These are phyloP conservation scores for Ceriops tagal DNA, from an alignment of 345 rosid genomes.

Conservation along the genomic window DNA sequence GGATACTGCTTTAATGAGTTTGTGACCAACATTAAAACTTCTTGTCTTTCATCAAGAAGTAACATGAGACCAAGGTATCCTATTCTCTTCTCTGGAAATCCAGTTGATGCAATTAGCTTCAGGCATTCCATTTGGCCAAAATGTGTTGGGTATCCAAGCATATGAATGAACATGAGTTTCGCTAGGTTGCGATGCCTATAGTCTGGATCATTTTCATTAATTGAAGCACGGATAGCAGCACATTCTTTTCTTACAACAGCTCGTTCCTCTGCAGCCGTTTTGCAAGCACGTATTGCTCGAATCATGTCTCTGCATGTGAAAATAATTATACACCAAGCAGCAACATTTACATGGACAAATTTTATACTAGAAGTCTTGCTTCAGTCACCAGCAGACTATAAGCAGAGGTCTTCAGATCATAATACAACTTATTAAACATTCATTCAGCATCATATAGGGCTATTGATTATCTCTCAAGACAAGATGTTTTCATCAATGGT, in stretches of 20 bases:
- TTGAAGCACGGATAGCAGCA: conserved; percentile 86
- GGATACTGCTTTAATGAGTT: conserved; percentile 99
- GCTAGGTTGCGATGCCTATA: conserved; percentile 95
- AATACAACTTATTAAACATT: no score
- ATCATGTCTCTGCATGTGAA: conserved; percentile 85
- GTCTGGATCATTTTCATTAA: conserved; percentile 86
- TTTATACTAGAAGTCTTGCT: not conserved
- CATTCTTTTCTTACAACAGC: conserved; percentile 97
- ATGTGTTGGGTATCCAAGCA: conserved; percentile 99
- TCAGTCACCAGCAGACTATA: not conserved
- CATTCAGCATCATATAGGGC: no score
- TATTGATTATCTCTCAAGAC: not conserved
- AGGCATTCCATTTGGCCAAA: conserved; percentile 99
- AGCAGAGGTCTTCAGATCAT: not conserved
- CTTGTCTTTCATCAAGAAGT: conserved; percentile 99
- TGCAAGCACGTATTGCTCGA: conserved; percentile 92
- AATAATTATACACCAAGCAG: not conserved
- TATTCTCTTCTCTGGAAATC: conserved; percentile 98
- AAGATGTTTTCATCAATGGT: conserved; percentile 1
- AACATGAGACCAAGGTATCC: conserved; percentile 98
- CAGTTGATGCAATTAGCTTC: conserved; percentile 92
- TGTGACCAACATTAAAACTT: conserved; percentile 97
- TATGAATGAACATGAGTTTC: conserved; percentile 99
- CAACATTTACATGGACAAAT: not conserved
- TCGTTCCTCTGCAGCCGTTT: conserved; percentile 99